Base-by-base conservation (phyloP, 352 stramenopile species). In the Thalassiosira mediterranea region DNA sequence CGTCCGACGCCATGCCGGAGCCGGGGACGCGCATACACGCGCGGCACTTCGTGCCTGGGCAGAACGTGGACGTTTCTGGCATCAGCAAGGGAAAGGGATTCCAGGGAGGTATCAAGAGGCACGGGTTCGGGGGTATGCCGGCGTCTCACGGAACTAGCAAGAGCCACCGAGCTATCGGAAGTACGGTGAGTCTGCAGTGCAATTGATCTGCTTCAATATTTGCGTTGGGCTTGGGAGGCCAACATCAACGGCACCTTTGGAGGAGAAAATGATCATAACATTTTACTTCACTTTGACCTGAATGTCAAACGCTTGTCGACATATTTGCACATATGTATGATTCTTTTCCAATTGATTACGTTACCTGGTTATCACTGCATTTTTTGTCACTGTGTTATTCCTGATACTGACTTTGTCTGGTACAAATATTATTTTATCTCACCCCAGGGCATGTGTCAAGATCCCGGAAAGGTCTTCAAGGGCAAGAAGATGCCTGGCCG, bases 401-500 rank as follows among this genome's bases (percentile, higher is more conserved):
- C 37, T 44, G n/a, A n/a, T n/a, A n/a, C n/a, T n/a, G n/a, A 44
- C 37, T 15, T 44, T 15, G 15, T 44, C 37, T 44, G 37, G 15
- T 15, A 44, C 8, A 8, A 15, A 8, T 15, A 15, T 15, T 15
- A 15, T 15, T 44, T 47, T 49, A 7, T 7, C 23, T 23, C 57
- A 38, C 10, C 19, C 31, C 19, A 71, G 62, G 97, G 97, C n/a
- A 93, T 97, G 79, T 98, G 96, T 89, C 96, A 99, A 87, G 95
- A 98, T 87, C 97, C 97, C 4, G 97, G 97, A 62, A 95, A 96
- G 72, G 97, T 99, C 5, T 99, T 98, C 76, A 99, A 99, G 88
- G 97, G 97, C 40, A 99, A 99, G 91, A 99, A 99, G 85, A 99
- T 99, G 97, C 92, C 97, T 31, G 97, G 97, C 7, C 94, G 95